These are phyloP conservation scores for Trichoderma simmonsii DNA, from an alignment of 2,329 filamentous ascomycete species.

Conservation along the genomic window DNA sequence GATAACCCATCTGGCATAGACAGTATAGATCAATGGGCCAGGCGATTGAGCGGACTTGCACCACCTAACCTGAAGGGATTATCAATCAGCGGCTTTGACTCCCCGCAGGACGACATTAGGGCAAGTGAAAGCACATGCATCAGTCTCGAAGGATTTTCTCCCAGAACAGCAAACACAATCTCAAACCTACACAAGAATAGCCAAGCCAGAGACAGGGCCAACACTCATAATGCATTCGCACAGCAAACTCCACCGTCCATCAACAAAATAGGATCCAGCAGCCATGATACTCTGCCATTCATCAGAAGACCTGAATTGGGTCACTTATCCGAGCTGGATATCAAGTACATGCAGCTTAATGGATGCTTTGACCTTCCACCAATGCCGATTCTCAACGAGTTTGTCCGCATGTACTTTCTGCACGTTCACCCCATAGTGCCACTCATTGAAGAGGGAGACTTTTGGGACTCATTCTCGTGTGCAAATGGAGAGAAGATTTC, in stretches of 20 bases:
- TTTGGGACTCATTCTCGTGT: conserved; percentile 24
- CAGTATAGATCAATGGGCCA: conserved; percentile 14
- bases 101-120: background rate
- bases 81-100: background rate
- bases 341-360: conserved; percentile 19
- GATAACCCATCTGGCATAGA: conserved; percentile 9
- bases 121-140: background rate
- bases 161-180: background rate
- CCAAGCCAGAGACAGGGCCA: background rate
- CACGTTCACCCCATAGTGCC: conserved; percentile 26
- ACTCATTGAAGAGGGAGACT: conserved; percentile 23
- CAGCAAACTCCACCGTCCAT: background rate
- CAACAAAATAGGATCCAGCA: background rate
- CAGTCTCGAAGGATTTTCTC: conserved; percentile 2
- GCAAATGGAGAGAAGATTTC: background rate
- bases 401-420: conserved; percentile 25
- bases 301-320: background rate
- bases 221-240: background rate
- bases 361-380: conserved; percentile 23
- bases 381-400: conserved; percentile 21
- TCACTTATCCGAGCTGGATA: conserved; percentile 16
- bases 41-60: background rate
- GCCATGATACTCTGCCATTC: conserved; percentile 1
- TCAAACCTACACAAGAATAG: background rate
- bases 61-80: background rate